Evolutionary conservation across 148 eudicot species (phyloP).

Genomic region (Nepenthes mirabilis): DNA sequence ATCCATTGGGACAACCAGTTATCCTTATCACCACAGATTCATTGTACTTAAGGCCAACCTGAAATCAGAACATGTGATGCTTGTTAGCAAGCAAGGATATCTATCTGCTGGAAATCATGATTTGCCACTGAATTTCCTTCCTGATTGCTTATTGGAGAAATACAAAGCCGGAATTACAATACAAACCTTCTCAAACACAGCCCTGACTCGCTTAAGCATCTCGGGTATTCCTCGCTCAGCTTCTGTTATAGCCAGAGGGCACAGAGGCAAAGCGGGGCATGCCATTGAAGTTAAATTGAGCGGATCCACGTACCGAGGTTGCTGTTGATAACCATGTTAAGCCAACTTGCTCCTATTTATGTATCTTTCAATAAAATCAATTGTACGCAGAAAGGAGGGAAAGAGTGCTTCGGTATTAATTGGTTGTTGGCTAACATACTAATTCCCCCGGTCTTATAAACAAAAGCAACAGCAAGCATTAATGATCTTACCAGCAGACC

Average conservation of each 20-base stretch:
- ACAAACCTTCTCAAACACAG: constrained; percentile 84
- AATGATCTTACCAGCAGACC: constrained; percentile 66
- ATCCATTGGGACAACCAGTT: constrained; percentile 98
- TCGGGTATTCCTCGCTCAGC: constrained; percentile 96
- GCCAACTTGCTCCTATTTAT: background rate
- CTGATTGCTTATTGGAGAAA: background rate
- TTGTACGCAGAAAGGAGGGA: background rate
- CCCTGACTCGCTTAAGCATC: constrained; percentile 77
- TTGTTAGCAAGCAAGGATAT: constrained; percentile 5
- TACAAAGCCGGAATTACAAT: background rate
- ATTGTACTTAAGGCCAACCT: constrained; percentile 82
- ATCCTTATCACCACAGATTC: constrained; percentile 75
- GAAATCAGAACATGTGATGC: constrained; percentile 6
- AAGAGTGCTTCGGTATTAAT: no score
- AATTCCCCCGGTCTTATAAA: background rate
- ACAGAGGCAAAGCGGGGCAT: constrained; percentile 91
- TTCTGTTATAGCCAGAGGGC: constrained; percentile 95
- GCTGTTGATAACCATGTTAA: constrained; percentile 22
- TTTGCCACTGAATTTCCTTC: background rate
- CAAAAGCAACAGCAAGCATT: background rate
- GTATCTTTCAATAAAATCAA: no score
- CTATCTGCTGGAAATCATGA: background rate
- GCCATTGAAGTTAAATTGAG: constrained; percentile 94
- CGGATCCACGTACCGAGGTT: constrained; percentile 77
- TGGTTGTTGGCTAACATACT: no score